Evolutionary conservation across 2,329 filamentous ascomycete species (phyloP), one percentile per base, ranked within the genome.

Genomic region (Ophiostoma australiae): DNA sequence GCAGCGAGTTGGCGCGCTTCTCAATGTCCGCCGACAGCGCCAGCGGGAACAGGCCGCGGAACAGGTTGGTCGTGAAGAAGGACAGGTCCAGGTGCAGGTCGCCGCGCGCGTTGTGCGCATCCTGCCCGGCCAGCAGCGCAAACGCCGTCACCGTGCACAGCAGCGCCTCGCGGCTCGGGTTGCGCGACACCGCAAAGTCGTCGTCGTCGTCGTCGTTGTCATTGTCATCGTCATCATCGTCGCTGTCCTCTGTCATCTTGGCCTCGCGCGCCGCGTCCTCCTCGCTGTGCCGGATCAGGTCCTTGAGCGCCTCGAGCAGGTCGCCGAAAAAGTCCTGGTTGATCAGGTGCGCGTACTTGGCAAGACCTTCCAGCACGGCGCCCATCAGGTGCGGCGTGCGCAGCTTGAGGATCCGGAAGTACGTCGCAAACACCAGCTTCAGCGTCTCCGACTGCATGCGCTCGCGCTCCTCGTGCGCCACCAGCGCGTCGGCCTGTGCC

Each of bases 251-350:
- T 0, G 84, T 82, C 1, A 82, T 82, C 1, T 84, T 82, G 0
- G 78, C 81, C 17, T 83, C 81, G 4, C 83, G 84, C 20, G 85
- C 82, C 0, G 84, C 83, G 1, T 84, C 83, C 82, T 85, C 83
- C 76, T 90, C 86, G 69, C 91, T 90, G 75, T 94, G 88, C 4
- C 88, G 87, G 76, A 98, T 94, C 65, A 99, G 86, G 74, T 99
- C 95, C 79, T 97, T 96, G 55, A 99, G 84, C 0, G 93, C 94
- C 80, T 98, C 95, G 13, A 99, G 87, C 39, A 99, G 85, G 78
- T 99, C 95, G 37, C 94, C 95, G 76, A 99, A 99, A 83, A 99
- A 98, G 78, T 99, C 93, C 78, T 99, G 93, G 82, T 99, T 99
- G 84, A 99, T 99, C 72, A 99, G 86, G 78, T 97, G 95, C 3